A percentile compares a stretch with the other conserved stretches of the same genome.
These are phyloP conservation scores for Saraca asoca DNA, from an alignment of 331 rosid species.

Conservation along the genomic window DNA sequence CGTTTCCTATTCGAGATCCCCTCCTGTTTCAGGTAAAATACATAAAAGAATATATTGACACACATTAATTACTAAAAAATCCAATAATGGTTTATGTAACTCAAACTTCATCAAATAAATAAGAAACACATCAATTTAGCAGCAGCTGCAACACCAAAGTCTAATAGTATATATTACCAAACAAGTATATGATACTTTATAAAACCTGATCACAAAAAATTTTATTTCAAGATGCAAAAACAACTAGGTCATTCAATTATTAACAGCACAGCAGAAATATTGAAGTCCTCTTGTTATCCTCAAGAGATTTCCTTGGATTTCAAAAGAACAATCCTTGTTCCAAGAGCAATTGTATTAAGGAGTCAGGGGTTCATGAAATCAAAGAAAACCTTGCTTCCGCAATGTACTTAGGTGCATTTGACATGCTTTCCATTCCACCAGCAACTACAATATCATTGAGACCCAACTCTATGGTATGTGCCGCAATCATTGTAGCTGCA, in stretches of 20 bases:
- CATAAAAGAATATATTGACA: constrained; percentile 6
- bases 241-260: background rate
- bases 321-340: constrained; percentile 4
- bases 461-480: constrained; percentile 77
- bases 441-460: constrained; percentile 71
- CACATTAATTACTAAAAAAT: constrained; percentile 14
- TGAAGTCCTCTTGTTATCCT: constrained; percentile 2
- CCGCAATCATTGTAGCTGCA: constrained; percentile 92
- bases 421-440: constrained; percentile 99
- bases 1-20: constrained; percentile 93
- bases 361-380: constrained; percentile 14
- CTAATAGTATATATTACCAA: background rate
- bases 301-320: constrained; percentile 26
- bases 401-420: constrained; percentile 88
- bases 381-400: constrained; percentile 66
- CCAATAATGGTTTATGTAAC: constrained; percentile 20
- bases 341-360: background rate
- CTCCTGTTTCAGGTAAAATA: constrained; percentile 52
- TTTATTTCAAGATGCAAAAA: background rate
- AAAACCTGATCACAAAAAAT: background rate
- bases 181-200: background rate
- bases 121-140: constrained; percentile 23
- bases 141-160: constrained; percentile 12
- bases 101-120: constrained; percentile 20
- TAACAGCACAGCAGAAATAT: constrained; percentile 6